Base-by-base conservation (phyloP, 768 basidiomycete genomes). In the Mycena floridula region DNA sequence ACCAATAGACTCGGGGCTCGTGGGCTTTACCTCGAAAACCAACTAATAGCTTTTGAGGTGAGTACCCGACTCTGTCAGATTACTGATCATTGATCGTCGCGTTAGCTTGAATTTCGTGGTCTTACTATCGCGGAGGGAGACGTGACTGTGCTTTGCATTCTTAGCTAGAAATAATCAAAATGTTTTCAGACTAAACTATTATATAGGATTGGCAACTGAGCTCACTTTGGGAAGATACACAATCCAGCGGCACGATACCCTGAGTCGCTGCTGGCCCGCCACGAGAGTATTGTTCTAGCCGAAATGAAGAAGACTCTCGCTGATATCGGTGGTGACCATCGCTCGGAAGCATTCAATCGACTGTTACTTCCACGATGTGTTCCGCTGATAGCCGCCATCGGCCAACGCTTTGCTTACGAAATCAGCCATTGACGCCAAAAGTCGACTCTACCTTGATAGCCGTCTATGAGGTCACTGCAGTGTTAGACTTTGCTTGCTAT, bases 41-140 rank as follows among this genome's bases (percentile, higher is more conserved):
- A 60, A 42, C 37, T 66, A 25, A 46, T 54, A 6, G 28, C 41
- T 3, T 7, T 51, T 16, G 50, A 59, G 30, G 66, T 64, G 45
- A 11, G 57, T 51, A 12, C 21, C 22, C 23, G 6, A 20, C 5
- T 15, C 40, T n/a, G 15, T 13, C n/a, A 24, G 4, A 15, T 25
- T n/a, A n/a, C n/a, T n/a, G n/a, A n/a, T n/a, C n/a, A n/a, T n/a
- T 7, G 23, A 21, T 23, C 7, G 15, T 25, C 21, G 18, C 6
- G 2, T 5, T 42, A 67, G 64, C 50, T 47, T 37, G 59, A 60
- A 25, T 53, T 62, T 41, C 60, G 65, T 6, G 65, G 67, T 0
- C 48, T 58, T n/a, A 54, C 59, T 3, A 68, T 70, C 12, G 66
- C 67, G 3, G 68, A 70, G 50, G 68, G 68, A 15, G 68, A 69